Base-by-base conservation (phyloP, 257 asterid genomes). In the Primulina huaijiensis region DNA sequence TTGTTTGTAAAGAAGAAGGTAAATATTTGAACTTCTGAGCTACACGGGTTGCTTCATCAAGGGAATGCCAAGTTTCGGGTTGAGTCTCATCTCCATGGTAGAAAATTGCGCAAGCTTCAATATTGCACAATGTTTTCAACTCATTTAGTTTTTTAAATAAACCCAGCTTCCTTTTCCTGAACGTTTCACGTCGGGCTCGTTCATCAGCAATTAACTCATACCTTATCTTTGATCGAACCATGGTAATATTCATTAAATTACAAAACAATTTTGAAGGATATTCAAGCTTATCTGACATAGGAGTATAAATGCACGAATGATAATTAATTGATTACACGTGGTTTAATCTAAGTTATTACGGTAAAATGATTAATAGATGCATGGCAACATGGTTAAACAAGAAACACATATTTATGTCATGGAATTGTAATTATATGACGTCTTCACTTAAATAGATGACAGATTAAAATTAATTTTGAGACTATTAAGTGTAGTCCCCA, bases 201-300 rank as follows among this genome's bases (percentile, higher is more conserved):
- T 79, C 86, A 56, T 86, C 84, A 19, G 85, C 74, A 59, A 86
- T 71, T 33, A 86, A 74, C 78, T 86, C 82, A 50, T 81, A 83
- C 64, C 60, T 86, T 68, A 81, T 67, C 83, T 81, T 86, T 63
- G 82, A 79, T 27, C 88, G 87, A 75, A 81, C 84, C 87, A 81
- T 86, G 79, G 74, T 78, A 61, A 62, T 61, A 46, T 62, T 67
- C 67, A 70, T 68, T 72, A 68, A 52, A 71, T 77, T 77, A 72
- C 67, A 79, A 72, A 71, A 77, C 62, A 62, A 71, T 14, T 29
- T 72, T 56, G 64, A 76, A 74, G 33, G 64, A 33, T 50, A 68
- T 67, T 65, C 68, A 77, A 62, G 72, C 64, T 66, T 69, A 59
- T 74, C 35, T 29, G 21, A 37, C 14, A 5, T 31, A 7, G 20